phyloP scores from a whole-genome alignment of 192 early-diverging fungal species.

The Coemansia sp. region DNA sequence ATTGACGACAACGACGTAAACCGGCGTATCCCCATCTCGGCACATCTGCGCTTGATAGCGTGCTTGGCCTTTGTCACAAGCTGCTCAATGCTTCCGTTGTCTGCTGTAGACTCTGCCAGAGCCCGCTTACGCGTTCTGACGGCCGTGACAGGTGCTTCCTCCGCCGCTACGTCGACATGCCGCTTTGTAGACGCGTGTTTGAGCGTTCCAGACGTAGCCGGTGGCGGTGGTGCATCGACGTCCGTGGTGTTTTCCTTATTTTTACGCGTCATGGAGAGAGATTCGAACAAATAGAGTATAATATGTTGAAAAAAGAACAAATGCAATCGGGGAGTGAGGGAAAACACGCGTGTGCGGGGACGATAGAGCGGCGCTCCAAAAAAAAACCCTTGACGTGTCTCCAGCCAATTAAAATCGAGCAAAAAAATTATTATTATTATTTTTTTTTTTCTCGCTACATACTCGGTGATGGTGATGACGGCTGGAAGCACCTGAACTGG shows the following conservation, averaged over 20 bases:
- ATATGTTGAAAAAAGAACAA: background rate
- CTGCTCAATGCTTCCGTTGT: conserved; percentile 10
- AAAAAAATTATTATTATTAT: background rate
- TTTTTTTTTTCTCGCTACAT: background rate
- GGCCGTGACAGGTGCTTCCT: background rate
- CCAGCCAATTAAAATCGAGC: conserved; percentile 7
- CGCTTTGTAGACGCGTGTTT: background rate
- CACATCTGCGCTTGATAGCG: conserved; percentile 47
- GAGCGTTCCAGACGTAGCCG: conserved; percentile 3
- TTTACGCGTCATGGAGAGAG: conserved; percentile 12
- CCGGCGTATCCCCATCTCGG: conserved; percentile 50
- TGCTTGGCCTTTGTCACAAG: conserved; percentile 42
- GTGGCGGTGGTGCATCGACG: background rate
- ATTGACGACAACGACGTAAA: conserved; percentile 39
- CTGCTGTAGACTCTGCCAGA: conserved; percentile 17
- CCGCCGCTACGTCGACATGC: background rate
- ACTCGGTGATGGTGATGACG: background rate
- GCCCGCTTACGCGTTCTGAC: conserved; percentile 29
- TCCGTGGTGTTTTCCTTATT: conserved; percentile 34
- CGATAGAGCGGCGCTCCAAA: background rate
- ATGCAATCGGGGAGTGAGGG: background rate
- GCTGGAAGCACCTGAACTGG: conserved; percentile 70
- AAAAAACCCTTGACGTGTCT: background rate
- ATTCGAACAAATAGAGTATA: background rate
- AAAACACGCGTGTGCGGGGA: background rate